A percentile compares a stretch with the other conserved stretches of the same genome.
phyloP scores from a whole-genome alignment of 2,329 filamentous ascomycete species.

The Diplodia sapinea region DNA sequence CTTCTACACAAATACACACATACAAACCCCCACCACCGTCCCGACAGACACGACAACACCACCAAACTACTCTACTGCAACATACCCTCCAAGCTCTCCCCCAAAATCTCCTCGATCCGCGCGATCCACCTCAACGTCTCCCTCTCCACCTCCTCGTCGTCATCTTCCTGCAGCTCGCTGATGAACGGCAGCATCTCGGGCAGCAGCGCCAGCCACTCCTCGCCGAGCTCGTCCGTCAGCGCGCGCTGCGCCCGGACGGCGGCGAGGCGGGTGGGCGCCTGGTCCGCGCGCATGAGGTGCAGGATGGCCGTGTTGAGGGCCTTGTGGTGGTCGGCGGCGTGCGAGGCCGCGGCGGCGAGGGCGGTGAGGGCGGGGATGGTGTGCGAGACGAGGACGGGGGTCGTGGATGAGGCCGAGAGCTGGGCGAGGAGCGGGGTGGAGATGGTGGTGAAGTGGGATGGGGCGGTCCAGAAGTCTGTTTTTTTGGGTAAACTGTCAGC shows the following conservation, averaged over 20 bases:
- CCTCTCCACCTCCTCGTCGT: conserved; percentile 89
- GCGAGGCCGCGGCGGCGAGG: conserved; percentile 71
- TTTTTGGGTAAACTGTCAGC: background rate
- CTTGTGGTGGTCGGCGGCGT: conserved; percentile 89
- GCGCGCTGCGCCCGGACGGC: conserved; percentile 82
- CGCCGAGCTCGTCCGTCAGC: conserved; percentile 79
- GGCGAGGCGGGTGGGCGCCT: conserved; percentile 74
- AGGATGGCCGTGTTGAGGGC: conserved; percentile 81
- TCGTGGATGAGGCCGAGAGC: conserved; percentile 43
- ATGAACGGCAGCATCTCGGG: conserved; percentile 97
- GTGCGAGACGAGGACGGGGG: conserved; percentile 39
- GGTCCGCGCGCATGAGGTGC: conserved; percentile 76
- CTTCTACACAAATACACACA: no score
- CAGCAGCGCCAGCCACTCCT: conserved; percentile 90
- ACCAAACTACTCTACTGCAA: conserved; percentile 67
- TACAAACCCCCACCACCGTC: no score
- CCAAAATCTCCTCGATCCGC: conserved; percentile 85
- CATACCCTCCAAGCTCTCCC: conserved; percentile 92
- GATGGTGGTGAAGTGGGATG: conserved; percentile 80
- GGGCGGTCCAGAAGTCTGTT: conserved; percentile 86
- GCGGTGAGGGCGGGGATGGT: conserved; percentile 78
- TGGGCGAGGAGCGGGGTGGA: conserved; percentile 73
- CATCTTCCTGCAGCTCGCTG: conserved; percentile 93
- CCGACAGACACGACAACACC: background rate
- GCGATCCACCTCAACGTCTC: conserved; percentile 91